Evolutionary conservation across 768 basidiomycete species (phyloP).

Genomic region (Lentinula sp.): DNA sequence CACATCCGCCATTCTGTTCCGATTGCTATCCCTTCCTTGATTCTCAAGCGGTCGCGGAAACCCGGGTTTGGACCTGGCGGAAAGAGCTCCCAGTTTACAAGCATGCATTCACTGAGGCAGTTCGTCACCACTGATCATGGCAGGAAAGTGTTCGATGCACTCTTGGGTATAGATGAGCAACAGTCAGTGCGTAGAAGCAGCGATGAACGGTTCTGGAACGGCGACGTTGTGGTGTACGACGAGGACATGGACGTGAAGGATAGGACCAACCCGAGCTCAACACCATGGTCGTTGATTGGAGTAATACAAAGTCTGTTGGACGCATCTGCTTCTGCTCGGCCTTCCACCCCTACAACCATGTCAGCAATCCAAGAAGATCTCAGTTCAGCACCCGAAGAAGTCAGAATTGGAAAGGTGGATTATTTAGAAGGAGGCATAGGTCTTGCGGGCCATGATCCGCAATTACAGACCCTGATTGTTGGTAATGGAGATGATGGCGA

Average conservation of each 20-base stretch:
- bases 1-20: slow-evolving; percentile 73
- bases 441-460: slow-evolving; percentile 51
- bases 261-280: slow-evolving; percentile 44
- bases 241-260: slow-evolving; percentile 72
- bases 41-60: slow-evolving; percentile 79
- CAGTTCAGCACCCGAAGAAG: background rate
- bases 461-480: slow-evolving; percentile 47
- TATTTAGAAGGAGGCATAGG: slow-evolving; percentile 73
- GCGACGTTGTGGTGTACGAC: slow-evolving; percentile 70
- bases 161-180: slow-evolving; percentile 28
- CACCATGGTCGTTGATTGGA: slow-evolving; percentile 68
- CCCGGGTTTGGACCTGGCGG: slow-evolving; percentile 44
- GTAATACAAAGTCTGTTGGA: slow-evolving; percentile 53
- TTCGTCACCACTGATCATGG: slow-evolving; percentile 80
- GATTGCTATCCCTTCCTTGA: slow-evolving; percentile 84
- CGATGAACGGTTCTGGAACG: slow-evolving; percentile 58
- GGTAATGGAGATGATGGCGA: slow-evolving; percentile 27
- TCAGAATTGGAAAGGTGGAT: slow-evolving; percentile 45
- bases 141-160: slow-evolving; percentile 63
- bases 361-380: background rate
- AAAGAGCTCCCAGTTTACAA: slow-evolving; percentile 33
- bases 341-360: background rate
- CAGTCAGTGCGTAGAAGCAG: background rate
- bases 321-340: background rate
- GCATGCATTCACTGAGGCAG: slow-evolving; percentile 64